These are phyloP conservation scores for Xylaria sp. DNA, from an alignment of 2,329 filamentous ascomycete genomes.

Conservation along the genomic window DNA sequence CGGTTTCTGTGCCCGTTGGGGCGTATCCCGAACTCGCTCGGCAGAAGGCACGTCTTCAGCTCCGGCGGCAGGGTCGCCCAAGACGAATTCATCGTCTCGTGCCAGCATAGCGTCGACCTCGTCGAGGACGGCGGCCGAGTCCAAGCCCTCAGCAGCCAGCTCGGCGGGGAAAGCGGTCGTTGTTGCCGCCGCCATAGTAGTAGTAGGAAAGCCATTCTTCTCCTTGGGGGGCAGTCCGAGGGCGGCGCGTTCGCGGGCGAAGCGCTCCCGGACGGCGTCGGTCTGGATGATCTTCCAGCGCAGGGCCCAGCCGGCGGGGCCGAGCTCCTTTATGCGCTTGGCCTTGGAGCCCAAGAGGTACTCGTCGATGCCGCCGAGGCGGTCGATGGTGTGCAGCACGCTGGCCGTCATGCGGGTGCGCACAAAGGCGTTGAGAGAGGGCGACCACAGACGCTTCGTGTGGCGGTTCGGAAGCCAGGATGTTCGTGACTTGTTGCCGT, in stretches of 20 bases:
- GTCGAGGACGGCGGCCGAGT: slow-evolving; percentile 49
- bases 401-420: slow-evolving; percentile 75
- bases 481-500: slow-evolving; percentile 76
- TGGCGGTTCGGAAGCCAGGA: slow-evolving; percentile 81
- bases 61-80: slow-evolving; percentile 55
- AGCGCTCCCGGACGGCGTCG: slow-evolving; percentile 68
- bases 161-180: slow-evolving; percentile 46
- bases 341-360: slow-evolving; percentile 87
- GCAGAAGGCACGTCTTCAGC: slow-evolving; percentile 13
- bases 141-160: slow-evolving; percentile 43
- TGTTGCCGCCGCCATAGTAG: slow-evolving; percentile 41
- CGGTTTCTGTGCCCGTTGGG: slow-evolving; percentile 1
- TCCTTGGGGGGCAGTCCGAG: slow-evolving; percentile 70
- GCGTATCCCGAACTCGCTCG: not conserved
- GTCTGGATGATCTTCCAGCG: slow-evolving; percentile 92
- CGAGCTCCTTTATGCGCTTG: slow-evolving; percentile 83
- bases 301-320: slow-evolving; percentile 88
- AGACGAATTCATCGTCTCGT: slow-evolving; percentile 57
- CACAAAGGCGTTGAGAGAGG: slow-evolving; percentile 69
- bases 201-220: slow-evolving; percentile 49
- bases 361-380: slow-evolving; percentile 87
- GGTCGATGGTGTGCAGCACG: slow-evolving; percentile 79
- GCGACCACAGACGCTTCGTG: slow-evolving; percentile 73
- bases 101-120: slow-evolving; percentile 55
- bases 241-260: slow-evolving; percentile 70